Base-by-base conservation (phyloP, 805 yeast species). In the Zygosaccharomyces rouxii region DNA sequence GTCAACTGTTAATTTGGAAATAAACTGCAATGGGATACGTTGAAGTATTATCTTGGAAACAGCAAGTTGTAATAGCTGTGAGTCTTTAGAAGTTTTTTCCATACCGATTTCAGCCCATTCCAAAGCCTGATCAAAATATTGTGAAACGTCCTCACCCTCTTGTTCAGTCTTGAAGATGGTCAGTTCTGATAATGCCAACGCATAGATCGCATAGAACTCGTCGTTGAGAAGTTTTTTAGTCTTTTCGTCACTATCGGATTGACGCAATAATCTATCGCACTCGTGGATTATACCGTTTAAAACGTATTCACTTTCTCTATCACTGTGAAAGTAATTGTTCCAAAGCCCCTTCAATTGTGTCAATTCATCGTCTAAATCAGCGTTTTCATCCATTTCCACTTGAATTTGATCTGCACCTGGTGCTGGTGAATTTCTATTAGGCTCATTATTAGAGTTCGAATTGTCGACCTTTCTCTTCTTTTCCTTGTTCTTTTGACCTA, bases 251-350 rank as follows among this genome's bases (percentile, higher is more conserved):
- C 51, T 62, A 5, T 48, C 50, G 33, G 60, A 55, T 38, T 61
- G 54, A 62, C 90, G 73, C 54, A 89, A 72, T 29, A 89, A 64
- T 43, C 95, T 70, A 60, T 92, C 97, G 70, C 96, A 86, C 63
- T 92, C 97, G 58, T 90, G 96, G n/a, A 92, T 77, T 4, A 90
- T 76, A 21, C 97, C 97, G 59, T 89, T 86, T 49, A 86, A 63
- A 30, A 86, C 75, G 51, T 81, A 68, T 60, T 83, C 86, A 54
- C 77, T 79, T 19, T 83, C 84, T 48, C 78, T 77, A 3, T 77
- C 80, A 2, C 84, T 73, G 4, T 71, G 63, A 37, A 69, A 58
- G 67, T 79, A 87, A 3, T 87, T 81, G 13, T 71, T 68, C 85
- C 90, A 88, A 35, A 90, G 69, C 1, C 86, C 95, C 50, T 68